phyloP scores from a whole-genome alignment of 202 grass and related monocot genomes.

The Zizania palustris region DNA sequence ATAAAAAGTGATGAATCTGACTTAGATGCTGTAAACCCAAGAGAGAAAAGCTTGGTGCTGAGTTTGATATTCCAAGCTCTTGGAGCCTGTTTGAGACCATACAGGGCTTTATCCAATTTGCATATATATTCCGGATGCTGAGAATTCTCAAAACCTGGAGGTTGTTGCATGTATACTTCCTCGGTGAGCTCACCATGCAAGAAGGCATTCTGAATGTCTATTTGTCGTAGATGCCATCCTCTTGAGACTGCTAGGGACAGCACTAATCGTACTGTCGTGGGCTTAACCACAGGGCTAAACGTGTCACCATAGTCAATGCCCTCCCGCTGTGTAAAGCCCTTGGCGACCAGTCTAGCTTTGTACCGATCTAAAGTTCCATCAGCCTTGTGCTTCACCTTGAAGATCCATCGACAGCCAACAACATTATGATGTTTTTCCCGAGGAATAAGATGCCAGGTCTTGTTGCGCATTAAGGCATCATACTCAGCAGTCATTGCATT shows the following conservation, averaged over 20 bases:
- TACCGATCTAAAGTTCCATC: neutral
- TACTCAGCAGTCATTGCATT: neutral
- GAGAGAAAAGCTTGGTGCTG: neutral
- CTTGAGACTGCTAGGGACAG: neutral
- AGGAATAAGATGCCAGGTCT: neutral
- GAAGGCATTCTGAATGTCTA: neutral
- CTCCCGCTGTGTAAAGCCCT: neutral
- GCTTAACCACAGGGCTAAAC: neutral
- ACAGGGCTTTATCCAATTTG: neutral
- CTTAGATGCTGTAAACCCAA: neutral
- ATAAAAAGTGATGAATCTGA: neutral
- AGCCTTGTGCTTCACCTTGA: neutral
- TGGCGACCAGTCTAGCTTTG: neutral
- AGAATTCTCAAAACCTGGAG: neutral
- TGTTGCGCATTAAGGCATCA: neutral
- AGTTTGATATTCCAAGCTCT: neutral
- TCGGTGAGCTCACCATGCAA: neutral
- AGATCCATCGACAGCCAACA: neutral
- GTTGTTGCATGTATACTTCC: neutral
- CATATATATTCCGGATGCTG: neutral
- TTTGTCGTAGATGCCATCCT: neutral
- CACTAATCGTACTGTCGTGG: neutral
- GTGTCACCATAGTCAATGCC: neutral
- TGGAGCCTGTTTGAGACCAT: neutral
- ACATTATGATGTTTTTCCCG: neutral